Evolutionary conservation across 2,329 filamentous ascomycete genomes (phyloP).

Genomic region (Exophiala xenobiotica): DNA sequence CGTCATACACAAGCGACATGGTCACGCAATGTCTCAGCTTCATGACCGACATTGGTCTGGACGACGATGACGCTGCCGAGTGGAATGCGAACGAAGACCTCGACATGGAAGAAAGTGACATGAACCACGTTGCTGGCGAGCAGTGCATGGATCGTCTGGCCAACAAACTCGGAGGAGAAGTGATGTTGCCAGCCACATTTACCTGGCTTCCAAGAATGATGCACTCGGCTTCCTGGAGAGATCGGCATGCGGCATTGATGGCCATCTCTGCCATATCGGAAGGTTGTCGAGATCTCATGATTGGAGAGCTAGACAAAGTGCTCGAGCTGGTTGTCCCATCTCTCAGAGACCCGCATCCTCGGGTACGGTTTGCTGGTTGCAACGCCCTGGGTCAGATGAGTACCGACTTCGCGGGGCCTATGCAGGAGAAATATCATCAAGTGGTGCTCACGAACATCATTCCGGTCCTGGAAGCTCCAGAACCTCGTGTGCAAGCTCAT

Average conservation of each 20-base stretch:
- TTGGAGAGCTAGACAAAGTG: conserved; percentile 89
- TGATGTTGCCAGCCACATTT: conserved; percentile 91
- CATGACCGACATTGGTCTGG: conserved; percentile 94
- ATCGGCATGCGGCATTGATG: conserved; percentile 95
- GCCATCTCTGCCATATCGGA: conserved; percentile 98
- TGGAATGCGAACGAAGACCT: conserved; percentile 94
- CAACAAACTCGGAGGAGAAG: conserved; percentile 92
- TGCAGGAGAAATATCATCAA: conserved; percentile 94
- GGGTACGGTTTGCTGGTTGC: conserved; percentile 95
- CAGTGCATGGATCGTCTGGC: conserved; percentile 97
- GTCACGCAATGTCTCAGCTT: conserved; percentile 96
- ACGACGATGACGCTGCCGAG: conserved; percentile 91
- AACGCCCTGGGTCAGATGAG: conserved; percentile 99
- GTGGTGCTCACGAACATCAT: conserved; percentile 87
- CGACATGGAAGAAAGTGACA: conserved; percentile 91
- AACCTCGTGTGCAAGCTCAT: conserved; percentile 93
- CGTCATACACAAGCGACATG: conserved; percentile 92
- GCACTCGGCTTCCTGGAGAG: conserved; percentile 89
- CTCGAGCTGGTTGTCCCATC: conserved; percentile 92
- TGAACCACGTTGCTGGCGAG: conserved; percentile 95
- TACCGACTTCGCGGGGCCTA: conserved; percentile 95
- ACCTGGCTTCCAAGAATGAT: conserved; percentile 98
- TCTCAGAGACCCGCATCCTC: conserved; percentile 82
- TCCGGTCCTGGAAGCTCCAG: conserved; percentile 82
- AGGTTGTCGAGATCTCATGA: conserved; percentile 93